Percentiles rank a stretch among this genome's conserved stretches.
Conservation (phyloP, 495 filamentous ascomycete genomes). For the Aspergillus campestris region DNA sequence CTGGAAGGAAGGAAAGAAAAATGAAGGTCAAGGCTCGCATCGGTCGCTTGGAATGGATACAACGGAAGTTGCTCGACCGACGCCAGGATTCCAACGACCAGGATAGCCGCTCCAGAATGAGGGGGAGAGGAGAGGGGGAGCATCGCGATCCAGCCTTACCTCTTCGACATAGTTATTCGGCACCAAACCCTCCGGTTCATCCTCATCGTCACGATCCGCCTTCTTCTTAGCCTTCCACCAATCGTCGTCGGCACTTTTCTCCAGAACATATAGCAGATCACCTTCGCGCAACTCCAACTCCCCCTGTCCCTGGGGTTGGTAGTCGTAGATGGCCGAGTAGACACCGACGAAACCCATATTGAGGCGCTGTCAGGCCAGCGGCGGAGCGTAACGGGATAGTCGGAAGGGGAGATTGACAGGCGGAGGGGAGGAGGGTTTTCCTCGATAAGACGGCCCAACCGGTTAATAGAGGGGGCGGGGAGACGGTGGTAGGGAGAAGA, state of each 20-base stretch:
- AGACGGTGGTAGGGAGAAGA: slow-evolving; percentile 7
- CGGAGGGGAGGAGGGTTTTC: not conserved
- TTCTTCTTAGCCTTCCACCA: slow-evolving; percentile 99
- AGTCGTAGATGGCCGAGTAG: slow-evolving; percentile 90
- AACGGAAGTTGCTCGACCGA: too few relatives aligned
- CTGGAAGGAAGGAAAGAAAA: not conserved
- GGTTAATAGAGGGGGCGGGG: not conserved
- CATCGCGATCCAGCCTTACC: slow-evolving; percentile 47
- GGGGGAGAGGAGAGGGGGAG: not conserved
- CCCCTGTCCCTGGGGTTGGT: slow-evolving; percentile 76
- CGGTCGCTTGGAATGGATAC: not conserved
- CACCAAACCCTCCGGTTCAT: slow-evolving; percentile 88
- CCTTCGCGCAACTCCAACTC: slow-evolving; percentile 85
- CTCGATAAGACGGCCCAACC: too few relatives aligned
- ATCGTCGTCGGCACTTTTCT: slow-evolving; percentile 83
- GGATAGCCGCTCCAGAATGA: too few relatives aligned
- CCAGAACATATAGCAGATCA: slow-evolving; percentile 84
- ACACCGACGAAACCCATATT: slow-evolving; percentile 78
- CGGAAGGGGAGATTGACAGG: not conserved
- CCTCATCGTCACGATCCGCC: slow-evolving; percentile 80
- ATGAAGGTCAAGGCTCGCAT: too few relatives aligned
- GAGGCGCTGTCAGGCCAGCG: slow-evolving; percentile 9
- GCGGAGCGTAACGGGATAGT: slow-evolving; percentile 1
- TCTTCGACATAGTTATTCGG: slow-evolving; percentile 95
- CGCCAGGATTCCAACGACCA: too few relatives aligned